These are phyloP conservation scores for Lactarius akahatsu DNA, from an alignment of 768 basidiomycete species.

Conservation along the genomic window DNA sequence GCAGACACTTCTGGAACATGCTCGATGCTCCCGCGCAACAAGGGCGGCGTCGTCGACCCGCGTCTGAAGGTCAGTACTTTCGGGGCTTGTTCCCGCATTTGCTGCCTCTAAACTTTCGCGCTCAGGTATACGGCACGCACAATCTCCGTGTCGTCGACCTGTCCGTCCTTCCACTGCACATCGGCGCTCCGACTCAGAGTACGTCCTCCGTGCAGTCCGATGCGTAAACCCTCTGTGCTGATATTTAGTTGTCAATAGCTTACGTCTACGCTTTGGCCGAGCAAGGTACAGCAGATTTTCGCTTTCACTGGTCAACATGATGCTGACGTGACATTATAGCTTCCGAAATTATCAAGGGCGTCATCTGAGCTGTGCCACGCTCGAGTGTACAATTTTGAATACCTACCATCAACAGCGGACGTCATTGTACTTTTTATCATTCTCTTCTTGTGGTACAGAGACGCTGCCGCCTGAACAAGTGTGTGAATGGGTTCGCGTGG, in stretches of 20 bases:
- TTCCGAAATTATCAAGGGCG: conserved; percentile 35
- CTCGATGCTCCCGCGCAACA: conserved; percentile 54
- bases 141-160: conserved; percentile 57
- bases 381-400: background rate
- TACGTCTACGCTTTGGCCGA: conserved; percentile 49
- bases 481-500: background rate
- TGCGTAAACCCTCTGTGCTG: background rate
- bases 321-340: conserved; percentile 22
- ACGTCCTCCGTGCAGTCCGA: conserved; percentile 5
- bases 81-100: background rate
- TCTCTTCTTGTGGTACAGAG: background rate
- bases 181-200: conserved; percentile 50
- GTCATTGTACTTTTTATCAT: background rate
- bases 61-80: conserved; percentile 40
- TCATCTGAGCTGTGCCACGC: conserved; percentile 10
- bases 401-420: background rate
- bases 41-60: conserved; percentile 52
- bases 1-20: conserved; percentile 49
- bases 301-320: background rate
- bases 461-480: background rate
- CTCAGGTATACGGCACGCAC: conserved; percentile 54
- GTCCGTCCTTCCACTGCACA: conserved; percentile 53
- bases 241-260: conserved; percentile 1
- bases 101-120: background rate
- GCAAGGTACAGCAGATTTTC: conserved; percentile 38